These are phyloP conservation scores for Stemphylium lycopersici DNA, from an alignment of 2,329 filamentous ascomycete species.

Conservation along the genomic window DNA sequence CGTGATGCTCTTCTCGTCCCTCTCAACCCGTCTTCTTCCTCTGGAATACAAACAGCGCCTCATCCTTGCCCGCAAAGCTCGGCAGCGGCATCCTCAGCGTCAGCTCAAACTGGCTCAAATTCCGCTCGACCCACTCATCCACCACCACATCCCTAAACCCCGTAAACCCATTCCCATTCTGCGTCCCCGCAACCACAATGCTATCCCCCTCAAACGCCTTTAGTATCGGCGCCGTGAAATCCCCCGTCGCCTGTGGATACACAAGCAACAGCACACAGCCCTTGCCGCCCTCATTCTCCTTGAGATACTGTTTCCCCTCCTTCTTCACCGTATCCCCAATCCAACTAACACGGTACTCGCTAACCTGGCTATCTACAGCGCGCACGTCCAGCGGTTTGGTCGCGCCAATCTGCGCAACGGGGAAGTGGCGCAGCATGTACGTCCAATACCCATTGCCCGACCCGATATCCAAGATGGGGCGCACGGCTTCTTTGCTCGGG, in stretches of 20 bases:
- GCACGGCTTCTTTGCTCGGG: slow-evolving; percentile 45
- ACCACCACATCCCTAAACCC: slow-evolving; percentile 68
- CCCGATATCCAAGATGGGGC: slow-evolving; percentile 68
- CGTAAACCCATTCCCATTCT: slow-evolving; percentile 77
- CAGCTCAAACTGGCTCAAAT: slow-evolving; percentile 64
- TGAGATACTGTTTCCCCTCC: slow-evolving; percentile 67
- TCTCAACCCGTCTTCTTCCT: slow-evolving; percentile 28
- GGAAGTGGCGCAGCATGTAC: slow-evolving; percentile 72
- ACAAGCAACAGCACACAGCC: slow-evolving; percentile 71
- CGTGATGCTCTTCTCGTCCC: not conserved
- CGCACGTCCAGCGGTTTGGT: slow-evolving; percentile 63
- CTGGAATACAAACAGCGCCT: slow-evolving; percentile 72
- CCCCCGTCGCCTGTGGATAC: slow-evolving; percentile 72
- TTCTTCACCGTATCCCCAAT: slow-evolving; percentile 67
- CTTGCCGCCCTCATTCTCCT: slow-evolving; percentile 50
- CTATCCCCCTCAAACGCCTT: slow-evolving; percentile 66
- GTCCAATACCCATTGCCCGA: slow-evolving; percentile 79
- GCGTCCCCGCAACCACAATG: slow-evolving; percentile 74
- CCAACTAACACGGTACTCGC: slow-evolving; percentile 72
- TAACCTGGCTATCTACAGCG: slow-evolving; percentile 71
- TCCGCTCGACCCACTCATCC: slow-evolving; percentile 68
- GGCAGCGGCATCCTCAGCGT: slow-evolving; percentile 70
- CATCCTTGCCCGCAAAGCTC: slow-evolving; percentile 78
- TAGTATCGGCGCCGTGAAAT: slow-evolving; percentile 69
- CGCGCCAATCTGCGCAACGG: slow-evolving; percentile 61